Evolutionary conservation across 1,284 basidiomycete genomes (phyloP).

Genomic region (Malassezia furfur): DNA sequence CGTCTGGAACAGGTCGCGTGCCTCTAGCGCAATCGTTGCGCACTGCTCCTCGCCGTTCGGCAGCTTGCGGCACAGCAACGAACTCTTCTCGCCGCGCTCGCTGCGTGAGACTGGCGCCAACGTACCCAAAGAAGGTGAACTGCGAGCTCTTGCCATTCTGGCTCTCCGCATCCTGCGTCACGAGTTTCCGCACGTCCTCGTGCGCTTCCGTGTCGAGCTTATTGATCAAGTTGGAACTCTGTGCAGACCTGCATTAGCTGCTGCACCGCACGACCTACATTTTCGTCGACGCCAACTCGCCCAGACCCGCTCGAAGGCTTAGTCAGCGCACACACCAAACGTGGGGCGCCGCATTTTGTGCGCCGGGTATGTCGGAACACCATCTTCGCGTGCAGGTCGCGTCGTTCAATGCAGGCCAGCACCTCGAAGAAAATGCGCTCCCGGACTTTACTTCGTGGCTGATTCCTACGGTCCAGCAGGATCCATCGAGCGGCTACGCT

Average conservation of each 20-base stretch:
- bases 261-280: constrained; percentile 7
- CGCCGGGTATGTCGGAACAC: not conserved
- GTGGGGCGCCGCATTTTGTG: not conserved
- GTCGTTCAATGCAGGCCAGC: constrained; percentile 74
- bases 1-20: not conserved
- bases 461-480: constrained; percentile 33
- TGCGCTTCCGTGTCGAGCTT: constrained; percentile 14
- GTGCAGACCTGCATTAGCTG: constrained; percentile 12
- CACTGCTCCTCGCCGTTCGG: constrained; percentile 16
- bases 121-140: constrained; percentile 16
- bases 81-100: constrained; percentile 7
- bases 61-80: constrained; percentile 15
- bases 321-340: not conserved
- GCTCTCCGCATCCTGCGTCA: constrained; percentile 11
- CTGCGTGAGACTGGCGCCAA: not conserved
- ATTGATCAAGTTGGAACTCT: constrained; percentile 13
- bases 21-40: constrained; percentile 10
- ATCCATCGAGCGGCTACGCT: constrained; percentile 23
- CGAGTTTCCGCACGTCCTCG: constrained; percentile 15
- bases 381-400: constrained; percentile 62
- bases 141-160: constrained; percentile 4
- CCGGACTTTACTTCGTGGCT: constrained; percentile 46
- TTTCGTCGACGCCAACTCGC: not conserved
- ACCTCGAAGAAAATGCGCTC: constrained; percentile 53
- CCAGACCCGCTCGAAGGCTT: not conserved